phyloP scores from a whole-genome alignment of 108 stramenopile genomes.

The Aurantiochytrium sp. region DNA sequence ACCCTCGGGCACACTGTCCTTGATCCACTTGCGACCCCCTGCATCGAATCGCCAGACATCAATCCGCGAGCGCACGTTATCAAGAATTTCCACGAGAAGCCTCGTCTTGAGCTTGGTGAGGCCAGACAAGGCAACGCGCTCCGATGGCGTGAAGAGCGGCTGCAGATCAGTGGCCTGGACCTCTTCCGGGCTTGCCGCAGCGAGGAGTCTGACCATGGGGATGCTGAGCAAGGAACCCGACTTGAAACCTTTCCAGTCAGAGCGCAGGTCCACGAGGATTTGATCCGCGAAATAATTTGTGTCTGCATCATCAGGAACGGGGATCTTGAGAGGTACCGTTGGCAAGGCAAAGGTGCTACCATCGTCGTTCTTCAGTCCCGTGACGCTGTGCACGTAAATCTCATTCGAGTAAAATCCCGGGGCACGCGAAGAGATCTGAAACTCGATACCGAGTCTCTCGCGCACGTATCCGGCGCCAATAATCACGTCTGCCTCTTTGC shows the following conservation, averaged over 20 bases:
- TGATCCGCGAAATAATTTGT: background rate
- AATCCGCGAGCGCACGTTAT: conserved; percentile 11
- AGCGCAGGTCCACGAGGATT: conserved; percentile 1
- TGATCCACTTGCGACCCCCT: background rate
- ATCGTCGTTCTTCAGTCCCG: background rate
- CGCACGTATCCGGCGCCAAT: conserved; percentile 52
- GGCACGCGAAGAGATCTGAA: conserved; percentile 58
- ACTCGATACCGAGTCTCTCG: conserved; percentile 60
- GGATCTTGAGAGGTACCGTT: background rate
- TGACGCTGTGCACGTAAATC: background rate
- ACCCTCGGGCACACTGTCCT: background rate
- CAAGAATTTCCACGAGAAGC: background rate
- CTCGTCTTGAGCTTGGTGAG: background rate
- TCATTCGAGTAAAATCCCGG: conserved; percentile 72
- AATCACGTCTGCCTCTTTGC: conserved; percentile 69
- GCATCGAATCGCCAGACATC: background rate
- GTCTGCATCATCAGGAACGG: conserved; percentile 18
- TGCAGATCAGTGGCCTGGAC: background rate
- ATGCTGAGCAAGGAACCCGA: background rate
- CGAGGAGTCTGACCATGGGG: background rate
- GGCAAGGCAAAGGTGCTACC: background rate
- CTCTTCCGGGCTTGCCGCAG: background rate
- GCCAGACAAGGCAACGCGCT: background rate
- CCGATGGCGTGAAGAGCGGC: conserved; percentile 17
- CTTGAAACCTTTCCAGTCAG: conserved; percentile 6